phyloP scores from a whole-genome alignment of 768 basidiomycete species.

The Russula compacta region DNA sequence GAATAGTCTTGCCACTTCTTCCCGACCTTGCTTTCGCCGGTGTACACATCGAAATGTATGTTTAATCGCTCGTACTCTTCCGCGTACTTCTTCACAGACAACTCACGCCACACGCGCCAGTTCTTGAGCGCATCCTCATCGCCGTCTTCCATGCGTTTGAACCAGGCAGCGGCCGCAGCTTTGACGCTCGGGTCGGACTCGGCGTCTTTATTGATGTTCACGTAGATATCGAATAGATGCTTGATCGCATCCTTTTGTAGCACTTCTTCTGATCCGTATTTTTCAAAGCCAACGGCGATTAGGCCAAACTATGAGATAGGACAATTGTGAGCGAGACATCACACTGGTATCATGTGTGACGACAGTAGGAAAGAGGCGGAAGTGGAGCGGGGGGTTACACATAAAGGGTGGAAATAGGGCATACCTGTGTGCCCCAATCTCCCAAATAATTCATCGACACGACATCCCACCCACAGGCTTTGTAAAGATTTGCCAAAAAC shows the following conservation, averaged over 20 bases:
- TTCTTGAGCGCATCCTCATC: conserved; percentile 75
- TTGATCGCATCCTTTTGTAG: conserved; percentile 87
- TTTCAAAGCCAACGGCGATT: conserved; percentile 85
- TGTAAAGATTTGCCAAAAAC: conserved; percentile 85
- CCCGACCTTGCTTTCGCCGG: conserved; percentile 78
- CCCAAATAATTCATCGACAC: conserved; percentile 88
- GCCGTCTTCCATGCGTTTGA: conserved; percentile 92
- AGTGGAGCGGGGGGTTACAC: too few species aligned
- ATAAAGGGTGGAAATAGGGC: conserved; percentile 15
- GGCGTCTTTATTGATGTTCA: conserved; percentile 85
- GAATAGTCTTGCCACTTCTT: conserved; percentile 67
- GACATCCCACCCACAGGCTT: conserved; percentile 91
- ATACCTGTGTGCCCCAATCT: conserved; percentile 96
- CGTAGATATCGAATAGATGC: conserved; percentile 90
- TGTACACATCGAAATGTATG: conserved; percentile 85
- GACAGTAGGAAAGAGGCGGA: background rate
- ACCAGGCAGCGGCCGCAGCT: conserved; percentile 71
- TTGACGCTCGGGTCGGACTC: conserved; percentile 64
- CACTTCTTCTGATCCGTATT: conserved; percentile 79
- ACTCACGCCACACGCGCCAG: conserved; percentile 89
- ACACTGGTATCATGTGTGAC: background rate
- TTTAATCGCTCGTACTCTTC: conserved; percentile 85
- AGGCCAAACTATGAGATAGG: conserved; percentile 56
- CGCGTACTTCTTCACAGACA: conserved; percentile 84
- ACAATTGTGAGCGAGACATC: background rate